Conservation (phyloP, 768 basidiomycete genomes). For the Termitomyces sp. region DNA sequence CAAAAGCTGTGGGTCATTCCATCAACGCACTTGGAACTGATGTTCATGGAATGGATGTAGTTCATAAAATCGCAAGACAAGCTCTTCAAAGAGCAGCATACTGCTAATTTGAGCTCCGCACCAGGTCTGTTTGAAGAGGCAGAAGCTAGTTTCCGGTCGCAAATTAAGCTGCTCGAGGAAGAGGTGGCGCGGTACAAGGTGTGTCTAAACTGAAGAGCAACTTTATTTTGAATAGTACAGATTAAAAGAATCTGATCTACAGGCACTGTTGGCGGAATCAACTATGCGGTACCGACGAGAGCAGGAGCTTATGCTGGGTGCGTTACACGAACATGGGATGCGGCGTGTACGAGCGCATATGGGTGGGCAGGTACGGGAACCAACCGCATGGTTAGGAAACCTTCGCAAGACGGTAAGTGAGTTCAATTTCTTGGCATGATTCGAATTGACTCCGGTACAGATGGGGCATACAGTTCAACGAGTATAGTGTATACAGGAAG, state of each 20-base stretch:
- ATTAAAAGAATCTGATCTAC: not conserved
- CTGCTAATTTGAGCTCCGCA: conserved; percentile 41
- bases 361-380: conserved; percentile 37
- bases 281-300: conserved; percentile 63
- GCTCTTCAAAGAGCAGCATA: conserved; percentile 77
- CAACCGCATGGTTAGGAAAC: conserved; percentile 65
- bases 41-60: conserved; percentile 28
- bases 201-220: not conserved
- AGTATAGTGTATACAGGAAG: not conserved
- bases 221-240: not conserved
- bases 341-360: conserved; percentile 57
- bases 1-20: conserved; percentile 49
- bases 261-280: conserved; percentile 51
- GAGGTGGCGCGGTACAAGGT: conserved; percentile 58
- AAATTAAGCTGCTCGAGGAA: conserved; percentile 61
- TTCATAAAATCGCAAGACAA: conserved; percentile 93
- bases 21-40: not conserved
- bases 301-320: conserved; percentile 75
- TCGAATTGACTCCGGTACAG: conserved; percentile 4
- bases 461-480: conserved; percentile 15
- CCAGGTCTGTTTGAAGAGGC: conserved; percentile 67
- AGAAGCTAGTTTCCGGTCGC: conserved; percentile 56
- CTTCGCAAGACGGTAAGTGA: conserved; percentile 49
- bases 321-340: conserved; percentile 68
- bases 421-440: not conserved